These are phyloP conservation scores for Sordaria brevicollis DNA, from an alignment of 495 filamentous ascomycete species.

Conservation along the genomic window DNA sequence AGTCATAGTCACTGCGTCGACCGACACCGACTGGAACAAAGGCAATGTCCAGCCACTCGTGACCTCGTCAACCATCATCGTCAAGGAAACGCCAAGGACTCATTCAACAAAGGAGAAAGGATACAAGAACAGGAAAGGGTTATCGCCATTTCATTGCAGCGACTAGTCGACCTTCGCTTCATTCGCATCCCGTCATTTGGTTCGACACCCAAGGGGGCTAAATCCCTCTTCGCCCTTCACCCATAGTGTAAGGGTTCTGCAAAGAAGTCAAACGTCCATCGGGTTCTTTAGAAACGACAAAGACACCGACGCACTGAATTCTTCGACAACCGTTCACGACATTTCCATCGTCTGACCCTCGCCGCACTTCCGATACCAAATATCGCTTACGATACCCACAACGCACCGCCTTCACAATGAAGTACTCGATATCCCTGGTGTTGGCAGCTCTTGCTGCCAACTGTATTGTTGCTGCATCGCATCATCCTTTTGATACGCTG, in stretches of 20 bases:
- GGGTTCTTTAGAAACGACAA: too few relatives aligned
- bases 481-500: too few relatives aligned
- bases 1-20: not conserved
- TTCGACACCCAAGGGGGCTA: slow-evolving; percentile 6
- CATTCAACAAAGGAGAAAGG: slow-evolving; percentile 1
- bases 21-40: slow-evolving; percentile 3
- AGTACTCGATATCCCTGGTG: too few relatives aligned
- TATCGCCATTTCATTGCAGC: not conserved
- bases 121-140: not conserved
- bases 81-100: slow-evolving; percentile 12
- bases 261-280: too few relatives aligned
- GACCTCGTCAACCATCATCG: slow-evolving; percentile 15
- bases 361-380: too few relatives aligned
- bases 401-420: too few relatives aligned
- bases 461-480: too few relatives aligned
- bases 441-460: too few relatives aligned
- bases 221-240: slow-evolving; percentile 2
- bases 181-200: slow-evolving; percentile 4
- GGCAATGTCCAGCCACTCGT: slow-evolving; percentile 18
- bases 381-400: too few relatives aligned
- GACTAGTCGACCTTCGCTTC: slow-evolving; percentile 16
- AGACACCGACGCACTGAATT: too few relatives aligned
- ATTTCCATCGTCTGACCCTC: not conserved
- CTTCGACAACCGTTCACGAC: not conserved
- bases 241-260: too few relatives aligned